A percentile compares a stretch with the other conserved stretches of the same genome.
Evolutionary conservation across 2,329 filamentous ascomycete species (phyloP).

Genomic region (Cladorrhinum sp.): DNA sequence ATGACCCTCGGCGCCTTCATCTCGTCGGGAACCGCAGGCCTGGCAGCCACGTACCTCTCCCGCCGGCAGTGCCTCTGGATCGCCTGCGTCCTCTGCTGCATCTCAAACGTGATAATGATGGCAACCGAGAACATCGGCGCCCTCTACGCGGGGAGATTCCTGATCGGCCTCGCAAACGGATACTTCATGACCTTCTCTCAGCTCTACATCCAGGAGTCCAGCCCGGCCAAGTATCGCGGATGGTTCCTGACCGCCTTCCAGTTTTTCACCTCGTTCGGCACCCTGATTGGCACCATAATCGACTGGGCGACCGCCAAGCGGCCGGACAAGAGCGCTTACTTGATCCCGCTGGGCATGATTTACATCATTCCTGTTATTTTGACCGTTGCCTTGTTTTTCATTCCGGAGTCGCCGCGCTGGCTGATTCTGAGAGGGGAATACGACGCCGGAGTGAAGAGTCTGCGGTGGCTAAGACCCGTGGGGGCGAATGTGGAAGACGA

Average conservation of each 20-base stretch:
- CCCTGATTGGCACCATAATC: slow-evolving; percentile 46
- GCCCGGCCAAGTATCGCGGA: slow-evolving; percentile 31
- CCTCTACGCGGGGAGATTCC: slow-evolving; percentile 52
- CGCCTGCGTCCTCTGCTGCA: slow-evolving; percentile 47
- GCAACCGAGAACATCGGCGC: slow-evolving; percentile 49
- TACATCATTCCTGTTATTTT: slow-evolving; percentile 39
- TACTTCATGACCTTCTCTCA: slow-evolving; percentile 54
- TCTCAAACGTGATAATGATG: slow-evolving; percentile 58
- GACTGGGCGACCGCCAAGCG: slow-evolving; percentile 46
- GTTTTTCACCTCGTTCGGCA: slow-evolving; percentile 32
- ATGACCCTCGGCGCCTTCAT: slow-evolving; percentile 48
- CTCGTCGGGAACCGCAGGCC: slow-evolving; percentile 41
- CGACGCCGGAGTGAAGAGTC: slow-evolving; percentile 33
- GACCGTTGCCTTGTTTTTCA: slow-evolving; percentile 36
- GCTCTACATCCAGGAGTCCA: slow-evolving; percentile 35
- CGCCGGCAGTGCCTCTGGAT: slow-evolving; percentile 41
- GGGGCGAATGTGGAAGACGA: slow-evolving; percentile 34
- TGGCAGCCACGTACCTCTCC: slow-evolving; percentile 35
- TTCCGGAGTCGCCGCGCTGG: slow-evolving; percentile 43
- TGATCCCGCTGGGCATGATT: slow-evolving; percentile 41
- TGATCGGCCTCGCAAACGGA: slow-evolving; percentile 56
- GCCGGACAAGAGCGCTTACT: slow-evolving; percentile 36
- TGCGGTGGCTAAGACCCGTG: slow-evolving; percentile 36
- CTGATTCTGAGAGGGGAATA: slow-evolving; percentile 37
- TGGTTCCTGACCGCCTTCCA: slow-evolving; percentile 39